A percentile compares a stretch with the other conserved stretches of the same genome.
Conservation (phyloP, 805 yeast species). For the Tanozyma kutaoensis region DNA sequence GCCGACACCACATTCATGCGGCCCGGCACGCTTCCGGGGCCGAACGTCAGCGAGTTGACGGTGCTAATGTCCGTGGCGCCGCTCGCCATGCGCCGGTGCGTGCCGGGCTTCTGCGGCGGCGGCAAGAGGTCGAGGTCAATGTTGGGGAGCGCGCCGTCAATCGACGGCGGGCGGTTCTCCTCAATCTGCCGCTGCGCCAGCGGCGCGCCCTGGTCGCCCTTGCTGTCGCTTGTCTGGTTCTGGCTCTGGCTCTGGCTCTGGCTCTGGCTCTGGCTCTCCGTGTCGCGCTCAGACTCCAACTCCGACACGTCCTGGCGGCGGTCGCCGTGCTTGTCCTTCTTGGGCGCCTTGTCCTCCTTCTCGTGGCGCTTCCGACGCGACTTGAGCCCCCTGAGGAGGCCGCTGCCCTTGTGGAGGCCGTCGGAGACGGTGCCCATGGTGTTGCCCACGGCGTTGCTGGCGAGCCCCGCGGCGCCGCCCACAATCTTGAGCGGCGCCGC, state of each 20-base stretch:
- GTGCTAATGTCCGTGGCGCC: slow-evolving; percentile 19
- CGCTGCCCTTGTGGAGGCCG: slow-evolving; percentile 36
- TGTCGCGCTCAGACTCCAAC: not conserved
- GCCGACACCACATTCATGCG: slow-evolving; percentile 38
- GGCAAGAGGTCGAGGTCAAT: slow-evolving; percentile 18
- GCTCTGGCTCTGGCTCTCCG: not conserved
- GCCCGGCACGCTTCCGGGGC: slow-evolving; percentile 36
- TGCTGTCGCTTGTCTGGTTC: slow-evolving; percentile 2
- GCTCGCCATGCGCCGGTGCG: slow-evolving; percentile 8
- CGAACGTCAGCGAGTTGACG: slow-evolving; percentile 20
- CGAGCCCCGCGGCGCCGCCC: slow-evolving; percentile 28
- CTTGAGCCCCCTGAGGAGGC: slow-evolving; percentile 19
- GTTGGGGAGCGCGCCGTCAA: slow-evolving; percentile 17
- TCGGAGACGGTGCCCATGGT: slow-evolving; percentile 32
- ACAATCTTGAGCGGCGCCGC: slow-evolving; percentile 35
- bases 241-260: not conserved
- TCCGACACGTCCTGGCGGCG: not conserved
- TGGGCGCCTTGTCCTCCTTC: slow-evolving; percentile 1
- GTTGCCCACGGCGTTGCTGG: slow-evolving; percentile 22
- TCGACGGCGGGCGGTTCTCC: slow-evolving; percentile 4
- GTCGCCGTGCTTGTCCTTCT: slow-evolving; percentile 1
- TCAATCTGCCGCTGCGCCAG: slow-evolving; percentile 5
- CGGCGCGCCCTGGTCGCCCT: slow-evolving; percentile 5
- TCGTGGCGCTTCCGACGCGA: slow-evolving; percentile 7
- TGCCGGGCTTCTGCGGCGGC: slow-evolving; percentile 24